Evolutionary conservation across 2,329 filamentous ascomycete species (phyloP), one percentile per base, ranked within the genome.

Genomic region (Hypoxylon sp.): DNA sequence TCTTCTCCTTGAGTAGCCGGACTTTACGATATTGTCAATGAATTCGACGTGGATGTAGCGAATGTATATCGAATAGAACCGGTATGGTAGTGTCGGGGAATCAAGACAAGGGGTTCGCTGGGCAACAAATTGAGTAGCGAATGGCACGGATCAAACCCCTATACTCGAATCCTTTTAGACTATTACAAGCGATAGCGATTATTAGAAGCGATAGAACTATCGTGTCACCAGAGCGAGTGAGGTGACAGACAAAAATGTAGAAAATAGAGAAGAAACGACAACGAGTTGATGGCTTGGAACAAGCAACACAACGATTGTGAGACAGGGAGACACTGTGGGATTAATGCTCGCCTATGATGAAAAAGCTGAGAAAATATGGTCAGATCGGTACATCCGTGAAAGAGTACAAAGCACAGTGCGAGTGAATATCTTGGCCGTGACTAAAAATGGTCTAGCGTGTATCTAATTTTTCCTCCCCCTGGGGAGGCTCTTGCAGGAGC

Each of bases 151-250:
- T 19, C 37, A 50, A 29, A 33, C 58, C 48, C 47, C 61, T 67
- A 58, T 59, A 53, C 19, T 22, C 35, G 33, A 54, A 61, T 46
- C 26, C 24, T 53, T 60, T 57, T 57, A 67, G 63, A 68, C 63
- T 60, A 68, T 68, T 70, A 68, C 53, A 72, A 69, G 59, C 55
- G 47, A 71, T 68, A 68, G 57, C 61, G 26, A 71, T 70, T 67
- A 77, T 73, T 74, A 77, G 73, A 75, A 77, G 74, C 71, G 73
- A 78, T 75, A 77, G 75, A 74, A 75, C 71, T 70, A 73, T 75
- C 76, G 81, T 81, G 77, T 81, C 83, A 83, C 84, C 84, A 84
- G 81, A 89, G 83, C 87, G 87, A 90, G 83, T 86, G 88, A 88
- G 83, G 83, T 81, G 81, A 81, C 63, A 59, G 70, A 74, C 68